Evolutionary conservation across 225 moss, liverwort and hornwort genomes (phyloP).

Genomic region (Pleurozium schreberi): DNA sequence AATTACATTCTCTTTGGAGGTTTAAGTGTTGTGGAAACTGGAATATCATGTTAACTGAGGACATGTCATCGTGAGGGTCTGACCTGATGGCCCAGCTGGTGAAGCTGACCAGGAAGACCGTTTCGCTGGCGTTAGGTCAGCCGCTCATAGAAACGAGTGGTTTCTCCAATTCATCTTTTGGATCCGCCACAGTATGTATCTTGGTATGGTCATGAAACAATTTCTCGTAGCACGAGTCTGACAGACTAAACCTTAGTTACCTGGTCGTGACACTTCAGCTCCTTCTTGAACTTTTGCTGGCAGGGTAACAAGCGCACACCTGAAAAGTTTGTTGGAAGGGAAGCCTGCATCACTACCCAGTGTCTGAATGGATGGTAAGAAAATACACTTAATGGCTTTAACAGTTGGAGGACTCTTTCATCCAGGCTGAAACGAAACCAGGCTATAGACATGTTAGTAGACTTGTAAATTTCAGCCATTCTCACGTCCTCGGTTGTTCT

Average conservation of each 20-base stretch:
- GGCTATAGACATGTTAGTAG: not conserved
- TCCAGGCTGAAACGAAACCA: not conserved
- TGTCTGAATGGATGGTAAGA: conserved; percentile 94
- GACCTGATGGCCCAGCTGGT: not conserved
- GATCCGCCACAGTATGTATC: not conserved
- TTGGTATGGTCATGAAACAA: not conserved
- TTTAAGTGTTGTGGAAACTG: not conserved
- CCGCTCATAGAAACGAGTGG: not conserved
- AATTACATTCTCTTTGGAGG: not conserved
- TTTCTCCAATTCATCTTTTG: not conserved
- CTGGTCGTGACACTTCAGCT: not conserved
- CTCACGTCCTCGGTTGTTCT: not conserved
- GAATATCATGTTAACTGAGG: not conserved
- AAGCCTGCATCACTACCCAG: conserved; percentile 80
- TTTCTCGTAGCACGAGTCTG: not conserved
- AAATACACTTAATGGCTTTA: not conserved
- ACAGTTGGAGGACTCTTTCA: not conserved
- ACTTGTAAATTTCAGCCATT: not conserved
- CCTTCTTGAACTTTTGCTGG: conserved; percentile 1
- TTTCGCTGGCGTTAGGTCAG: not conserved
- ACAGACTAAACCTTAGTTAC: not conserved
- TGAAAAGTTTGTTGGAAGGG: conserved; percentile 91
- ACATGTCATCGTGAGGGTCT: not conserved
- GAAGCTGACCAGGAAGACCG: not conserved
- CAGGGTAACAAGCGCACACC: conserved; percentile 99